phyloP scores from a whole-genome alignment of 805 yeast genomes.

The Millerozyma acaciae region DNA sequence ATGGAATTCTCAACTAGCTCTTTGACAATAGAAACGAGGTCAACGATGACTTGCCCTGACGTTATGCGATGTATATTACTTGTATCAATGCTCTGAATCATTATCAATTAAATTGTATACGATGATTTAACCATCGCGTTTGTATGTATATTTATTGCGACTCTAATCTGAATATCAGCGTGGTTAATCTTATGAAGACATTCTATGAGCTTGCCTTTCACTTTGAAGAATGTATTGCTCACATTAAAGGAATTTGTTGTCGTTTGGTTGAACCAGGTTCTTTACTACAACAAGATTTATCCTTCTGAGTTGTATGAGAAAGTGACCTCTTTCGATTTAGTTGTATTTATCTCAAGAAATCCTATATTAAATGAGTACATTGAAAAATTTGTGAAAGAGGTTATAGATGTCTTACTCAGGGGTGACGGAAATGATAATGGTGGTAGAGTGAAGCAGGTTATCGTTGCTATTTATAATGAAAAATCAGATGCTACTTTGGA shows the following conservation, averaged over 20 bases:
- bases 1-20: conserved; percentile 84
- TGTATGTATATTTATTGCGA: neutral
- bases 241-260: conserved; percentile 47
- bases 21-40: conserved; percentile 71
- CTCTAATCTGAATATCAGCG: neutral
- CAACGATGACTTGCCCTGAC: conserved; percentile 90
- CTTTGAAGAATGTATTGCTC: conserved; percentile 26
- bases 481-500: conserved; percentile 27
- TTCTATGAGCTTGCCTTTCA: conserved; percentile 10
- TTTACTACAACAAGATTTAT: conserved; percentile 52
- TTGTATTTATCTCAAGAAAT: conserved; percentile 41
- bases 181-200: neutral
- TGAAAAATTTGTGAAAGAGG: conserved; percentile 15
- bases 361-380: conserved; percentile 46
- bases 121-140: conserved; percentile 1
- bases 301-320: conserved; percentile 46
- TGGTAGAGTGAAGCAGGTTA: conserved; percentile 27
- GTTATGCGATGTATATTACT: conserved; percentile 72
- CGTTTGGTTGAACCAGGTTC: conserved; percentile 50
- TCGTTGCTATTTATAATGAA: conserved; percentile 35
- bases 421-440: conserved; percentile 10
- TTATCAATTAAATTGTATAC: too few relatives aligned
- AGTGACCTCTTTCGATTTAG: conserved; percentile 39
- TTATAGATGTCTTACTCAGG: conserved; percentile 7
- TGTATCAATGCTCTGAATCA: conserved; percentile 23